phyloP scores from a whole-genome alignment of 2,329 filamentous ascomycete genomes.

The Monilinia aucupariae region DNA sequence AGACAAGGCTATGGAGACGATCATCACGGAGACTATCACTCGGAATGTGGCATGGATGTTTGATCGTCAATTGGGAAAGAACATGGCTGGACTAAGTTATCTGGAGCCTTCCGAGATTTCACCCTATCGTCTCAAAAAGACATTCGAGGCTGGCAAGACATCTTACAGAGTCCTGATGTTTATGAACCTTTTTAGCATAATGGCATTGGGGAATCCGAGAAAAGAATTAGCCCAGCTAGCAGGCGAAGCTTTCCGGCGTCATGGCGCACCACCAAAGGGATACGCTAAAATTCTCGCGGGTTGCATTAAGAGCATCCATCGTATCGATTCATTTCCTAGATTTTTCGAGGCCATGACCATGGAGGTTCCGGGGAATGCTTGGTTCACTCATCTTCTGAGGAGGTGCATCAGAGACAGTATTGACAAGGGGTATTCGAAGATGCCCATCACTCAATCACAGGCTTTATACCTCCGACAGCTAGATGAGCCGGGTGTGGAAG shows the following conservation, averaged over 20 bases:
- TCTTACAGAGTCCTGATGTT: constrained; percentile 50
- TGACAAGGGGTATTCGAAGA: constrained; percentile 35
- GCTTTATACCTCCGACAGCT: constrained; percentile 28
- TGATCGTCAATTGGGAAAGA: constrained; percentile 28
- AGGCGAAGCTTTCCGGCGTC: constrained; percentile 43
- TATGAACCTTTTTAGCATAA: constrained; percentile 45
- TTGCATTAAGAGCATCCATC: constrained; percentile 42
- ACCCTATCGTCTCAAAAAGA: constrained; percentile 43
- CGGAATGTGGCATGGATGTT: constrained; percentile 50
- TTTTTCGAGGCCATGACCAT: constrained; percentile 44
- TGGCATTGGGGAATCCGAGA: constrained; percentile 37
- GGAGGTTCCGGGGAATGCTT: constrained; percentile 21
- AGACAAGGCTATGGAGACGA: constrained; percentile 37
- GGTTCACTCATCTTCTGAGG: constrained; percentile 37
- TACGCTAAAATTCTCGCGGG: constrained; percentile 39
- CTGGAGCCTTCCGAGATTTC: constrained; percentile 41
- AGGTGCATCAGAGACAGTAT: constrained; percentile 36
- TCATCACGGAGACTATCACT: constrained; percentile 46
- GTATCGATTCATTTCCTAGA: constrained; percentile 39
- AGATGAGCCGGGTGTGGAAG: constrained; percentile 23
- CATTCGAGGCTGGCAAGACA: constrained; percentile 43
- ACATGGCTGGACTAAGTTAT: constrained; percentile 43
- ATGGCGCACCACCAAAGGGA: constrained; percentile 42
- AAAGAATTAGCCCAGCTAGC: constrained; percentile 39
- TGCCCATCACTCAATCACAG: constrained; percentile 22